These are phyloP conservation scores for Ciborinia camelliae DNA, from an alignment of 2,329 filamentous ascomycete genomes.

Conservation along the genomic window DNA sequence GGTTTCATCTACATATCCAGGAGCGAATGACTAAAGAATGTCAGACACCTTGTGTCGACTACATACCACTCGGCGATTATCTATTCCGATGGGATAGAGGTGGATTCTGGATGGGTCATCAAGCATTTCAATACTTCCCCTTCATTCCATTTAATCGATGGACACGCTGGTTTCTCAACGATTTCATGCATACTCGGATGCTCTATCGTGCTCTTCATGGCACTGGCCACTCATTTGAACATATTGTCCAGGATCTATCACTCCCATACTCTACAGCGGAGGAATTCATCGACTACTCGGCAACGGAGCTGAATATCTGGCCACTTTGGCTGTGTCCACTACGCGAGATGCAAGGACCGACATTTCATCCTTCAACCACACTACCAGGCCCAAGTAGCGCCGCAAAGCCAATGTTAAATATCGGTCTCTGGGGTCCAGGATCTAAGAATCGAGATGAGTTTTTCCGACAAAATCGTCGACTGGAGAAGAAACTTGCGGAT, in stretches of 20 bases:
- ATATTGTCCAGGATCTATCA: neutral
- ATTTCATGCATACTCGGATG: neutral
- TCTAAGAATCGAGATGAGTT: neutral
- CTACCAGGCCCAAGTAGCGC: neutral
- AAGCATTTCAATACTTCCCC: neutral
- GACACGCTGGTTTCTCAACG: neutral
- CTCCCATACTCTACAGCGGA: neutral
- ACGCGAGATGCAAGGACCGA: neutral
- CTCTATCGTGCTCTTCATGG: neutral
- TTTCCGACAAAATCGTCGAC: neutral
- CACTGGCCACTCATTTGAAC: neutral
- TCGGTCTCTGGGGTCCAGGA: neutral
- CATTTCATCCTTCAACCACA: neutral
- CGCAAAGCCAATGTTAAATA: neutral
- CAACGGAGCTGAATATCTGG: neutral
- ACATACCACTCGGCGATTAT: neutral
- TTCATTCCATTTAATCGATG: neutral
- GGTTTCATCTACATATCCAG: conserved; percentile 1
- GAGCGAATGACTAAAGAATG: neutral
- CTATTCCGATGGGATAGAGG: neutral
- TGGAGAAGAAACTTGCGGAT: neutral
- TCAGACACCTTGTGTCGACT: neutral
- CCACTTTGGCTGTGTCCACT: conserved; percentile 4
- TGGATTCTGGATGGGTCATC: conserved; percentile 3
- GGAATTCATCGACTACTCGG: neutral